A percentile compares a stretch with the other conserved stretches of the same genome.
These are phyloP conservation scores for Colletotrichum limetticola DNA, from an alignment of 2,329 filamentous ascomycete species.

Conservation along the genomic window DNA sequence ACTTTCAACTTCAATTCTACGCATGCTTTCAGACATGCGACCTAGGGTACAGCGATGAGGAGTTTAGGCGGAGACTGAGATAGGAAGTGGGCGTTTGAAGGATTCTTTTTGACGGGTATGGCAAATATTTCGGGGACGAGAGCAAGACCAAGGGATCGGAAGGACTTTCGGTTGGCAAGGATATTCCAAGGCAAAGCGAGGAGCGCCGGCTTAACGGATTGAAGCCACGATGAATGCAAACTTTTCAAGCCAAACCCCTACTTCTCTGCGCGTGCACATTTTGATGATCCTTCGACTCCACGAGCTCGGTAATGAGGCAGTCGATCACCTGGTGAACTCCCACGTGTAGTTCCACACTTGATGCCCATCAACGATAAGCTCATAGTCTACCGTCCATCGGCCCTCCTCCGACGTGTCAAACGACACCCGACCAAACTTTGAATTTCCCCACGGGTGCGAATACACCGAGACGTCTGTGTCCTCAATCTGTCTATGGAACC, in stretches of 20 bases:
- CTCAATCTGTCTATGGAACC: conserved; percentile 71
- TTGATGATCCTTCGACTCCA: not conserved
- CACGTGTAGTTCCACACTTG: conserved; percentile 19
- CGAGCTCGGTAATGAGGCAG: too few species aligned
- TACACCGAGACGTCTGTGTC: conserved; percentile 26
- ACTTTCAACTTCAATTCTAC: conserved; percentile 16
- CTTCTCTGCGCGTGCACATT: not conserved
- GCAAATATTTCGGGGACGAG: not conserved
- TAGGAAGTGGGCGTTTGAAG: conserved; percentile 10
- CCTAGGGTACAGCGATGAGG: conserved; percentile 14
- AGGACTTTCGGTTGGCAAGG: not conserved
- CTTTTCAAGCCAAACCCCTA: not conserved
- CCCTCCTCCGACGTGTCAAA: conserved; percentile 14
- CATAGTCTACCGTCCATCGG: conserved; percentile 14
- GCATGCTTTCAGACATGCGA: conserved; percentile 20
- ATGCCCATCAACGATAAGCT: conserved; percentile 17
- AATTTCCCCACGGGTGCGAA: conserved; percentile 25
- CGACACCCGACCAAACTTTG: conserved; percentile 16
- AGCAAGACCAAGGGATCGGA: not conserved
- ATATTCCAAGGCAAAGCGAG: not conserved
- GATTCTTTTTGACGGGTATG: not conserved
- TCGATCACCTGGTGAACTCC: not conserved
- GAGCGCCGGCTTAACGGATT: not conserved
- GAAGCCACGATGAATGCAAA: not conserved
- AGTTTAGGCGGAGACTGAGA: conserved; percentile 5